phyloP scores from a whole-genome alignment of 257 asterid species.

The Ehretia macrophylla region DNA sequence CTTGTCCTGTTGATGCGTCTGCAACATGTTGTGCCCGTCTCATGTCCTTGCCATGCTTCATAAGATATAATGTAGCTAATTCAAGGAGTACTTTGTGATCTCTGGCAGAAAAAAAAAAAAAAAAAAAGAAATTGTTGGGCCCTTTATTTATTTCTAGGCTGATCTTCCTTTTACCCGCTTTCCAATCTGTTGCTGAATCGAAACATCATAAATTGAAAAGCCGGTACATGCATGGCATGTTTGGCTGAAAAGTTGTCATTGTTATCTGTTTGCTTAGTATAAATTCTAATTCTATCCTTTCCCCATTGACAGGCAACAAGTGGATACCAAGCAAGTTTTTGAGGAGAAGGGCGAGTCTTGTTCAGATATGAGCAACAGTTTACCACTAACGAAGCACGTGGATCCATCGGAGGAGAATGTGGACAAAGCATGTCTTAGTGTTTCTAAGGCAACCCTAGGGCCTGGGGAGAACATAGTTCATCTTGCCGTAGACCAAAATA shows the following conservation, averaged over 20 bases:
- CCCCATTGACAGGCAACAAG: slow-evolving; percentile 65
- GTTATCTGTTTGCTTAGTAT: neutral
- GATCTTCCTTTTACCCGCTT: too few relatives aligned
- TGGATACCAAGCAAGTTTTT: slow-evolving; percentile 64
- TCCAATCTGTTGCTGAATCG: too few relatives aligned
- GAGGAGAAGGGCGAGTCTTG: slow-evolving; percentile 67
- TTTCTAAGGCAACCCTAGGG: slow-evolving; percentile 42
- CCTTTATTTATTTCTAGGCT: too few relatives aligned
- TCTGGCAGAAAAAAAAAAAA: too few relatives aligned
- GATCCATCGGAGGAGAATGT: slow-evolving; percentile 85
- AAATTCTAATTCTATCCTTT: slow-evolving; percentile 11
- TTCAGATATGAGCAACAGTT: slow-evolving; percentile 42
- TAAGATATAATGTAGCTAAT: too few relatives aligned
- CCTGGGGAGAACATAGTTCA: slow-evolving; percentile 44
- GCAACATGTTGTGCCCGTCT: too few relatives aligned
- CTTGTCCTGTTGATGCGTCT: too few relatives aligned
- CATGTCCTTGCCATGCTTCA: too few relatives aligned
- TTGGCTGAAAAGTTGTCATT: neutral
- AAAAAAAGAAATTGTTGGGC: too few relatives aligned
- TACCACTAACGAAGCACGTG: slow-evolving; percentile 75
- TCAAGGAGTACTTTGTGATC: too few relatives aligned
- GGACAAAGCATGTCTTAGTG: slow-evolving; percentile 87
- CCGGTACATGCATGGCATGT: too few relatives aligned
- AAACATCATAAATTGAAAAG: too few relatives aligned
- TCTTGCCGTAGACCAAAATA: slow-evolving; percentile 45